phyloP scores from a whole-genome alignment of 257 asterid genomes.

The Lycium ferocissimum region DNA sequence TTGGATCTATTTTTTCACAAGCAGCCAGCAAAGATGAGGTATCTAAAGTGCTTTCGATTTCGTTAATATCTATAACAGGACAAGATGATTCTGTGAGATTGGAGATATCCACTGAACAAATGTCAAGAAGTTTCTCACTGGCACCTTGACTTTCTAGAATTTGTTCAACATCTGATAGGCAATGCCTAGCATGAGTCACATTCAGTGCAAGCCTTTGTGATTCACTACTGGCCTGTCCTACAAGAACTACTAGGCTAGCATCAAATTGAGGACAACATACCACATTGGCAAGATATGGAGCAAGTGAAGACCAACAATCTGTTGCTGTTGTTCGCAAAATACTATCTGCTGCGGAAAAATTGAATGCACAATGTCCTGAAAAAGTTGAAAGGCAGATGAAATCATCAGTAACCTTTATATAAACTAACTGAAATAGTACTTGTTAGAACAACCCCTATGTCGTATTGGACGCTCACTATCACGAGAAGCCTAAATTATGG shows the following conservation, averaged over 20 bases:
- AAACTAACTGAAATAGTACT: neutral
- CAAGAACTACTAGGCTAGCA: conserved; percentile 40
- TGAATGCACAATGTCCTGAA: conserved; percentile 44
- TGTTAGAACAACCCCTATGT: neutral
- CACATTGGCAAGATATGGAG: conserved; percentile 45
- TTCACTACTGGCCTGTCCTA: conserved; percentile 38
- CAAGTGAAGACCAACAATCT: conserved; percentile 50
- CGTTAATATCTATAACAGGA: conserved; percentile 33
- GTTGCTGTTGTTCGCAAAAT: conserved; percentile 37
- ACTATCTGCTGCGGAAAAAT: conserved; percentile 39
- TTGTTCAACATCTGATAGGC: conserved; percentile 47
- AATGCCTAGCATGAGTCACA: conserved; percentile 42
- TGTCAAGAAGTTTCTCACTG: conserved; percentile 36
- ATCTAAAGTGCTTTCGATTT: conserved; percentile 36
- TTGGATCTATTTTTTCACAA: conserved; percentile 39
- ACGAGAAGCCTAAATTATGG: neutral
- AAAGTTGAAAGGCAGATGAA: neutral
- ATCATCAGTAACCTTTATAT: neutral
- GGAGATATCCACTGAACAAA: conserved; percentile 41
- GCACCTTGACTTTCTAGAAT: conserved; percentile 48
- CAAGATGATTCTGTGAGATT: conserved; percentile 41
- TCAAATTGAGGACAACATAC: conserved; percentile 50
- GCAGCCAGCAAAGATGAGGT: conserved; percentile 37
- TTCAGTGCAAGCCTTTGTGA: conserved; percentile 35
- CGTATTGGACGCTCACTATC: neutral